Percentiles rank a stretch among this genome's conserved stretches.
These are phyloP conservation scores for Cudoniella acicularis DNA, from an alignment of 495 filamentous ascomycete species.

Conservation along the genomic window DNA sequence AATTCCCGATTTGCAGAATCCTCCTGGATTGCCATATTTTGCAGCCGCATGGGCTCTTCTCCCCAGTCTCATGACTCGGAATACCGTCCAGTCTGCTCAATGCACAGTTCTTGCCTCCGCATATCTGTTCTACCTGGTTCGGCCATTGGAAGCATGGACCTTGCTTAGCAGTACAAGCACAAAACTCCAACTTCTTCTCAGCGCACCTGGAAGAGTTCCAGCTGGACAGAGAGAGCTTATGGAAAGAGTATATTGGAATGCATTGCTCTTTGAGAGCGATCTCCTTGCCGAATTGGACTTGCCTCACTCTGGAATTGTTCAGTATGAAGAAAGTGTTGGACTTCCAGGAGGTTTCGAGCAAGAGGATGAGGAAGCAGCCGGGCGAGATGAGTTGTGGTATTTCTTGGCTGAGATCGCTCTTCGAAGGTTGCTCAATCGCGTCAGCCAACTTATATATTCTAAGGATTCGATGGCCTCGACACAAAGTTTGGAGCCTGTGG, in stretches of 20 bases:
- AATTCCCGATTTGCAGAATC: slow-evolving; percentile 63
- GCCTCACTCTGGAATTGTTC: slow-evolving; percentile 75
- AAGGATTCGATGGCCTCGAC: slow-evolving; percentile 67
- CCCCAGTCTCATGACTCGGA: slow-evolving; percentile 73
- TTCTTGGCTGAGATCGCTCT: slow-evolving; percentile 79
- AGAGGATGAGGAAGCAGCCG: slow-evolving; percentile 57
- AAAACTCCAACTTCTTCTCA: slow-evolving; percentile 73
- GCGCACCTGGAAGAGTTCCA: slow-evolving; percentile 65
- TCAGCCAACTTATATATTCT: slow-evolving; percentile 77
- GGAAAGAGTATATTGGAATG: slow-evolving; percentile 80
- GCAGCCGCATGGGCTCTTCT: slow-evolving; percentile 74
- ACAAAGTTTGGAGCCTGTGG: slow-evolving; percentile 67
- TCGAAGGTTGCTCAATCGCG: slow-evolving; percentile 70
- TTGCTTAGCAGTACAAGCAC: slow-evolving; percentile 73
- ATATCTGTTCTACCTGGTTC: slow-evolving; percentile 77
- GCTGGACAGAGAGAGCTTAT: slow-evolving; percentile 64
- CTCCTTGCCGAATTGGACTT: slow-evolving; percentile 76
- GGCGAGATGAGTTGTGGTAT: slow-evolving; percentile 78
- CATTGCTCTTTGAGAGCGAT: slow-evolving; percentile 77
- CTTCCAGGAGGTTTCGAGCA: slow-evolving; percentile 65
- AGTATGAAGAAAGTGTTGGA: slow-evolving; percentile 76
- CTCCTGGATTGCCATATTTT: slow-evolving; percentile 76
- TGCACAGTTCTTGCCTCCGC: slow-evolving; percentile 76
- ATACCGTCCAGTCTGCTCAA: slow-evolving; percentile 70
- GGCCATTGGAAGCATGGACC: slow-evolving; percentile 80